Percentiles rank a stretch among this genome's conserved stretches.
phyloP scores from a whole-genome alignment of 345 rosid species.

The Acer negundo region DNA sequence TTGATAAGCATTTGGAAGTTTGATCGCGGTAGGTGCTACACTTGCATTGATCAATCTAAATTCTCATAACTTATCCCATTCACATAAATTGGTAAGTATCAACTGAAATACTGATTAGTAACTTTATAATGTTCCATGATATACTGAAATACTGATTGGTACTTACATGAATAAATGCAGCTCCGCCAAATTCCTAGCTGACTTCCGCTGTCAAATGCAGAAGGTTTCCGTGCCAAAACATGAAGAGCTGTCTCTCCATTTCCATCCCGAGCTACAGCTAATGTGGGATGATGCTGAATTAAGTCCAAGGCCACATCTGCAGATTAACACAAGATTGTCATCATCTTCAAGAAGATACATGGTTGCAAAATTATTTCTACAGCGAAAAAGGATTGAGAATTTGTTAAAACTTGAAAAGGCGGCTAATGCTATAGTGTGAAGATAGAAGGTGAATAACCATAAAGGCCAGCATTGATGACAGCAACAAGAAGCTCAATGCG shows the following conservation, averaged over 20 bases:
- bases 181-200: conserved; percentile 13
- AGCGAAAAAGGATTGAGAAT: too few species aligned
- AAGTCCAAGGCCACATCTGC: conserved; percentile 44
- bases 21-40: too few species aligned
- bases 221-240: conserved; percentile 22
- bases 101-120: too few species aligned
- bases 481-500: conserved; percentile 20
- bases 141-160: background rate
- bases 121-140: too few species aligned
- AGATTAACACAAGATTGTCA: background rate
- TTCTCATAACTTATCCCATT: background rate
- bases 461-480: conserved; percentile 18
- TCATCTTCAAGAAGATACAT: background rate
- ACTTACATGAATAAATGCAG: conserved; percentile 29
- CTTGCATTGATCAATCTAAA: background rate
- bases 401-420: too few species aligned
- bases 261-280: conserved; percentile 33
- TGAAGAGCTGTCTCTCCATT: conserved; percentile 12
- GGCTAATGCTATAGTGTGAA: background rate
- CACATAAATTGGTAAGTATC: too few species aligned
- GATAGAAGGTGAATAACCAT: conserved; percentile 7
- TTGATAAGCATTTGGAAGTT: too few species aligned
- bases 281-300: conserved; percentile 30
- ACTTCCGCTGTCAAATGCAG: background rate
- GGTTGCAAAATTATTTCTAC: background rate